Conservation (phyloP, 139 green algal species). For the Coccomyxa sp. region DNA sequence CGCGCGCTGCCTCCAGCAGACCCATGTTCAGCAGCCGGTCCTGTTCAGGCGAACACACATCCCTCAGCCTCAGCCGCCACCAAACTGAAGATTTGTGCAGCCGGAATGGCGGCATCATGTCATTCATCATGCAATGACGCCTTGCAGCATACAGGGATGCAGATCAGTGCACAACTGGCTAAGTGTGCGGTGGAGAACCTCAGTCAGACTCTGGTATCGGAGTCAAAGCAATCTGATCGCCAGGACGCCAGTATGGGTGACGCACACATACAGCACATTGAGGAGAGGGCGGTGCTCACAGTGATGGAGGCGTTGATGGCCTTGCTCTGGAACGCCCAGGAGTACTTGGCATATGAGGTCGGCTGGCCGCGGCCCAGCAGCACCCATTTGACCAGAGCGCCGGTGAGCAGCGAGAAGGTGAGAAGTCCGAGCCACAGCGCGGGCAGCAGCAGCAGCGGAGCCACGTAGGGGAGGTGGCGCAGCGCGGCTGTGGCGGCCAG, state of each 20-base stretch:
- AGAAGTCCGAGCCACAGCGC: background rate
- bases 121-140: background rate
- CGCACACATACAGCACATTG: too few species aligned
- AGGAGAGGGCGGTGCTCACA: background rate
- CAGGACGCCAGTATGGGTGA: too few species aligned
- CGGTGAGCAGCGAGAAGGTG: background rate
- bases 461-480: background rate
- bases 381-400: background rate
- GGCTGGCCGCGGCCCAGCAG: background rate
- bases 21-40: background rate
- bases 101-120: background rate
- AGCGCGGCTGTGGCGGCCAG: background rate
- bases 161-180: background rate
- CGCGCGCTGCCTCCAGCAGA: background rate
- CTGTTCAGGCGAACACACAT: background rate
- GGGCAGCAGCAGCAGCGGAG: background rate
- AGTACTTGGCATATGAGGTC: background rate
- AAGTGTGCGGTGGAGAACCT: background rate
- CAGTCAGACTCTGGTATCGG: background rate
- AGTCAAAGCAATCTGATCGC: too few species aligned
- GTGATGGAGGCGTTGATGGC: background rate
- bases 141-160: background rate
- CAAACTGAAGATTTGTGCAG: background rate
- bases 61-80: background rate
- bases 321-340: constrained; percentile 1